Percentiles rank a stretch among this genome's conserved stretches.
Evolutionary conservation across 179 eudicot species (phyloP).

Genomic region (Patellifolia procumbens): DNA sequence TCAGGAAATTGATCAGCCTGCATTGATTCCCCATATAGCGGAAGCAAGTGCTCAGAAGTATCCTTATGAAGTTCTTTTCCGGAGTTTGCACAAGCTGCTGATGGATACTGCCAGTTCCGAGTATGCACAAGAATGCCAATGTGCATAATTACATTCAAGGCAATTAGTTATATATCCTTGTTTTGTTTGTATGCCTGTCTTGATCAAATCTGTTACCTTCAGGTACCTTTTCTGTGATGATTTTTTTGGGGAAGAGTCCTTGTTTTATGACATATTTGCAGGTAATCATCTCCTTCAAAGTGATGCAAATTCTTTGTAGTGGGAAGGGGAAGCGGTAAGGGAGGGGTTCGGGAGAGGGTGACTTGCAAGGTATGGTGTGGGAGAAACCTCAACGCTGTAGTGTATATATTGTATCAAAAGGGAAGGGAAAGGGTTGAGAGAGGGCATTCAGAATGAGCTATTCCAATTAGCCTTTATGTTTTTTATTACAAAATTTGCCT

Average conservation of each 20-base stretch:
- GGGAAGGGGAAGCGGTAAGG: not conserved
- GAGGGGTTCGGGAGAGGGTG: not conserved
- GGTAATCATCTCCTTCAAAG: constrained; percentile 62
- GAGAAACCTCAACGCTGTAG: not conserved
- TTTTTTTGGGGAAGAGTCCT: constrained; percentile 91
- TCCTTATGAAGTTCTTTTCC: constrained; percentile 97
- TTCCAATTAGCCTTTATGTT: no score
- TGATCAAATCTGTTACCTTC: constrained; percentile 23
- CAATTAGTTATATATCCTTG: not conserved
- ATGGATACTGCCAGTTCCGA: constrained; percentile 99
- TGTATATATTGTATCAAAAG: no score
- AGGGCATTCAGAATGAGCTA: no score
- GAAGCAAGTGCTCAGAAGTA: constrained; percentile 95
- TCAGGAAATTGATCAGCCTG: constrained; percentile 98
- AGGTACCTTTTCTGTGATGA: constrained; percentile 38
- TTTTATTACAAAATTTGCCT: no score
- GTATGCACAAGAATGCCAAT: constrained; percentile 41
- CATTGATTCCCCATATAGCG: constrained; percentile 96
- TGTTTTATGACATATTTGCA: constrained; percentile 91
- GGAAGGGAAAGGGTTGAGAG: no score
- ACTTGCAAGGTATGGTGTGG: not conserved
- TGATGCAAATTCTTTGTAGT: no score
- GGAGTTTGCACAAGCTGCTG: constrained; percentile 97
- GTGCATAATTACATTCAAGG: not conserved
- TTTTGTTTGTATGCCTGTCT: not conserved